Evolutionary conservation across 441 rosid species (phyloP).

Genomic region (Hypseocharis bilobata): DNA sequence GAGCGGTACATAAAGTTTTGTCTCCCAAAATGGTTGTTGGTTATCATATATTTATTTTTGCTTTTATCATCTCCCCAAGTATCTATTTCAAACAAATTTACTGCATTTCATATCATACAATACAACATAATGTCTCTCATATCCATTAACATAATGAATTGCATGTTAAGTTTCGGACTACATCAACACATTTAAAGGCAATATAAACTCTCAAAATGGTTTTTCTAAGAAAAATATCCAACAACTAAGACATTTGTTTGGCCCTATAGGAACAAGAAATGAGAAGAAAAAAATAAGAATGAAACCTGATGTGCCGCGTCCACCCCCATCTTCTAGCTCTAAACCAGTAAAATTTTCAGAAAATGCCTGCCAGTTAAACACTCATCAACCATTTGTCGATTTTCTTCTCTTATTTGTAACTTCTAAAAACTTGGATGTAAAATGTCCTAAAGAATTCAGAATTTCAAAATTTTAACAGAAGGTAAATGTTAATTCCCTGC

Average conservation of each 20-base stretch:
- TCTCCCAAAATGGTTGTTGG: background rate
- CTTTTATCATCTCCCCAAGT: background rate
- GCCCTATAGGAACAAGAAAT: background rate
- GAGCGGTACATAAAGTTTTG: background rate
- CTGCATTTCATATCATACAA: background rate
- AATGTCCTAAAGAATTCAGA: background rate
- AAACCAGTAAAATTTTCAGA: constrained; percentile 88
- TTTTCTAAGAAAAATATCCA: background rate
- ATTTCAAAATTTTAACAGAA: constrained; percentile 1
- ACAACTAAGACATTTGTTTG: background rate
- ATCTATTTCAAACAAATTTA: background rate
- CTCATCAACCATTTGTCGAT: constrained; percentile 15
- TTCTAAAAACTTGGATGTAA: background rate
- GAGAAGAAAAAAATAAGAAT: constrained; percentile 4
- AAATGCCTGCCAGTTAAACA: constrained; percentile 55
- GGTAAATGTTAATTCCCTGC: background rate
- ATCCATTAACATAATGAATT: background rate
- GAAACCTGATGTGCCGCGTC: constrained; percentile 93
- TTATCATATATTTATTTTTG: background rate
- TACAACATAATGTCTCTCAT: background rate
- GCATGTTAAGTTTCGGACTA: background rate
- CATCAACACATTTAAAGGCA: background rate
- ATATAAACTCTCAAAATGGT: background rate
- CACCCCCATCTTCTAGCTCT: constrained; percentile 99
- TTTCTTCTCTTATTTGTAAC: constrained; percentile 8